Evolutionary conservation across 2,329 filamentous ascomycete genomes (phyloP).

Genomic region (Beauveria sp.): DNA sequence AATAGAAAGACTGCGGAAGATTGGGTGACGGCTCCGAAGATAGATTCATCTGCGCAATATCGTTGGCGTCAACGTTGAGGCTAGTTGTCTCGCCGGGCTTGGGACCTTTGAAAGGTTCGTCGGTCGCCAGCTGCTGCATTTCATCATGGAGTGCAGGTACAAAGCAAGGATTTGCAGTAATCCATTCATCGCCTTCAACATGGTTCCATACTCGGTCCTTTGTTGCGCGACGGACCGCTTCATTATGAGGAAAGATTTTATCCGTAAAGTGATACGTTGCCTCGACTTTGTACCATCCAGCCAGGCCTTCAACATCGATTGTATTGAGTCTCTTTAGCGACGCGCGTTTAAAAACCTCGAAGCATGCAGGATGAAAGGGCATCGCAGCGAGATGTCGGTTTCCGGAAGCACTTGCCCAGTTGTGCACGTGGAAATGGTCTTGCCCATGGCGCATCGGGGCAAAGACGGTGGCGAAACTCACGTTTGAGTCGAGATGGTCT

Average conservation of each 20-base stretch:
- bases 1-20: slow-evolving; percentile 6
- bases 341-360: slow-evolving; percentile 23
- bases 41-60: neutral
- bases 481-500: neutral
- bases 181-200: slow-evolving; percentile 10
- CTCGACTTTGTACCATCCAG: slow-evolving; percentile 7
- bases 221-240: neutral
- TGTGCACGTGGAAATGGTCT: neutral
- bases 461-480: neutral
- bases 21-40: neutral
- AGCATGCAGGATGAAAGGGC: slow-evolving; percentile 23
- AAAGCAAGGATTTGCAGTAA: slow-evolving; percentile 13
- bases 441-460: slow-evolving; percentile 13
- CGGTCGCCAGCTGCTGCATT: neutral
- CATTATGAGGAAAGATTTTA: slow-evolving; percentile 4
- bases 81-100: neutral
- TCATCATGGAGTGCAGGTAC: slow-evolving; percentile 4
- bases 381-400: slow-evolving; percentile 9
- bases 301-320: slow-evolving; percentile 17
- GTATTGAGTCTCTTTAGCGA: slow-evolving; percentile 12
- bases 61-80: neutral
- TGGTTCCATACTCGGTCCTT: slow-evolving; percentile 1
- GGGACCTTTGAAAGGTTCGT: neutral
- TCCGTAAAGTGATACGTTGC: neutral
- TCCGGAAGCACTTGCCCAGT: slow-evolving; percentile 1